Evolutionary conservation across 352 stramenopile genomes (phyloP).

Genomic region (Globisporangium canariense): DNA sequence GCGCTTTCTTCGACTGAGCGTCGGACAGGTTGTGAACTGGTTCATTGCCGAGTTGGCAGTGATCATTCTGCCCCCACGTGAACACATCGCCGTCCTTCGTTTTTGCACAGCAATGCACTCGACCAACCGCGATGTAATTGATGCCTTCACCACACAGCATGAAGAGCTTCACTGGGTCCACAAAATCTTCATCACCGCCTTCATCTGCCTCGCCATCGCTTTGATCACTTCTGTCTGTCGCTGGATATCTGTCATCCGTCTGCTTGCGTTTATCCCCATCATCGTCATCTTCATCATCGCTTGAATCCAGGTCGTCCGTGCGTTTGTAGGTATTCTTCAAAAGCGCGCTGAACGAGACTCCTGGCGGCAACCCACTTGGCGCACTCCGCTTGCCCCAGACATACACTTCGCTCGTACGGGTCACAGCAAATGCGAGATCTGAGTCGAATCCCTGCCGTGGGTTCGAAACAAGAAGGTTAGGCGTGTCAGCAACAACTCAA

Average conservation of each 20-base stretch:
- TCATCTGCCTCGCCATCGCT: conserved; percentile 31
- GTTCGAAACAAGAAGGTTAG: neutral
- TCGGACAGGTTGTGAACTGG: conserved; percentile 55
- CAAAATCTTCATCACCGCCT: conserved; percentile 61
- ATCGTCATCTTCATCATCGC: conserved; percentile 40
- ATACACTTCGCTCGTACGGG: conserved; percentile 65
- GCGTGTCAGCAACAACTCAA: neutral
- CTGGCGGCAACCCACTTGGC: conserved; percentile 45
- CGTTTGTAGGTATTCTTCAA: conserved; percentile 35
- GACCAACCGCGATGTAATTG: conserved; percentile 66
- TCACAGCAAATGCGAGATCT: conserved; percentile 72
- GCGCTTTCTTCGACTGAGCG: conserved; percentile 48
- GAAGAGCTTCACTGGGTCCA: conserved; percentile 64
- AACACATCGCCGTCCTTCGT: conserved; percentile 83
- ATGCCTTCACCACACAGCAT: conserved; percentile 64
- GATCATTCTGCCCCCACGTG: conserved; percentile 83
- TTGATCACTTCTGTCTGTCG: conserved; percentile 14
- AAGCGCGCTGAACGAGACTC: conserved; percentile 28
- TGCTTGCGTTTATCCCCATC: conserved; percentile 1
- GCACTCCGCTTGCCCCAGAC: conserved; percentile 73
- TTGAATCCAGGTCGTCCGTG: conserved; percentile 35
- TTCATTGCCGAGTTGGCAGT: conserved; percentile 73
- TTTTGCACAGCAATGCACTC: conserved; percentile 67
- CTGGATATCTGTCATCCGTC: conserved; percentile 19
- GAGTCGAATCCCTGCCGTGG: conserved; percentile 70